Percentiles rank a stretch among this genome's conserved stretches.
These are phyloP conservation scores for Aspergillus ochraceus DNA, from an alignment of 2,329 filamentous ascomycete species.

Conservation along the genomic window DNA sequence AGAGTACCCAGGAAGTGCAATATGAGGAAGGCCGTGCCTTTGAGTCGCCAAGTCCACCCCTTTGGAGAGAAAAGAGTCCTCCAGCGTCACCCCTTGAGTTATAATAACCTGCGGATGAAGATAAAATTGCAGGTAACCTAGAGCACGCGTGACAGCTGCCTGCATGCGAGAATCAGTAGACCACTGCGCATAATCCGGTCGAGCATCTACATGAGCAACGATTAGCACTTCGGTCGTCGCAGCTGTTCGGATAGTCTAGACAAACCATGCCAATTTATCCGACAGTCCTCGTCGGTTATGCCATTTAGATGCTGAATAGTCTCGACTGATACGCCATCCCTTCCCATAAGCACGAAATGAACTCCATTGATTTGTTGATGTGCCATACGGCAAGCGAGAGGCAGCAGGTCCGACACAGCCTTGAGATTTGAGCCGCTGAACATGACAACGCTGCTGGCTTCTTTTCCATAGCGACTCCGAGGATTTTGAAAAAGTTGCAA, in stretches of 20 bases:
- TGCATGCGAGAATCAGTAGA: constrained; percentile 72
- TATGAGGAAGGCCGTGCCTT: constrained; percentile 60
- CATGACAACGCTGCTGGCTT: constrained; percentile 65
- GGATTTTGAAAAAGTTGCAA: constrained; percentile 61
- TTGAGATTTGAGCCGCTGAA: constrained; percentile 75
- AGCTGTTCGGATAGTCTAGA: constrained; percentile 5
- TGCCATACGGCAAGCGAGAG: constrained; percentile 86
- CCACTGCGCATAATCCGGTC: constrained; percentile 68
- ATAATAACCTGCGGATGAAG: constrained; percentile 77
- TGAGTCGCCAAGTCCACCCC: constrained; percentile 59
- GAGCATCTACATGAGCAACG: constrained; percentile 55
- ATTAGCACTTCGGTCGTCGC: constrained; percentile 2
- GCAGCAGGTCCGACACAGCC: constrained; percentile 71
- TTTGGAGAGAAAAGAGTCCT: constrained; percentile 68
- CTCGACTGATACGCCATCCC: constrained; percentile 67
- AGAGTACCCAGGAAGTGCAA: constrained; percentile 69
- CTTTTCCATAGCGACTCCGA: constrained; percentile 52
- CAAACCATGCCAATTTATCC: constrained; percentile 60
- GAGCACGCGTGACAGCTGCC: constrained; percentile 61
- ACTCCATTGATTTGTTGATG: constrained; percentile 67
- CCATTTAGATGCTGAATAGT: constrained; percentile 77
- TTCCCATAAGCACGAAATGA: constrained; percentile 77
- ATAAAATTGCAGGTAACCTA: constrained; percentile 70
- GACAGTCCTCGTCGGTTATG: constrained; percentile 66
- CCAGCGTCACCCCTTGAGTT: constrained; percentile 65